These are phyloP conservation scores for Barbarea vulgaris DNA, from an alignment of 345 rosid species.

Conservation along the genomic window DNA sequence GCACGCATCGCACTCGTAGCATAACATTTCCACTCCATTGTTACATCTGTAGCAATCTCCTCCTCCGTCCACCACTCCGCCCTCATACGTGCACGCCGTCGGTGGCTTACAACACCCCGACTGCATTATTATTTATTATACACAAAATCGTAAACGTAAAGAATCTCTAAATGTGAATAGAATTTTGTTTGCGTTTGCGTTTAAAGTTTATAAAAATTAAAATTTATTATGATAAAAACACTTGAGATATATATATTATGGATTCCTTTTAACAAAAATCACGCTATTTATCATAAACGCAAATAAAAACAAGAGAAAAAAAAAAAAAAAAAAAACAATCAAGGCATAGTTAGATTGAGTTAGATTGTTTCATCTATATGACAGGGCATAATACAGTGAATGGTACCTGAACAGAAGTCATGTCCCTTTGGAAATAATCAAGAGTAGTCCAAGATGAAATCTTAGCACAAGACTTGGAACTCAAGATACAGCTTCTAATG, in stretches of 20 bases:
- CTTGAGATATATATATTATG: not conserved
- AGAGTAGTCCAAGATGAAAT: slow-evolving; percentile 80
- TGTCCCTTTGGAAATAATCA: slow-evolving; percentile 63
- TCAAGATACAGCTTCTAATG: slow-evolving; percentile 70
- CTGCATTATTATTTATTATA: slow-evolving; percentile 41
- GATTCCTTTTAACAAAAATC: not conserved
- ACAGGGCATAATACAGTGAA: not conserved
- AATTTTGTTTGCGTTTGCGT: too few species aligned
- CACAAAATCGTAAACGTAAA: not conserved
- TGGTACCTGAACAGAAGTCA: slow-evolving; percentile 81
- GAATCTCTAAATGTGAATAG: not conserved
- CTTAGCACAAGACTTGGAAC: slow-evolving; percentile 68
- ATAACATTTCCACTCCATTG: slow-evolving; percentile 56
- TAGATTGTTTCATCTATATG: too few species aligned
- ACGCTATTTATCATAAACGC: too few species aligned
- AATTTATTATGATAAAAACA: not conserved
- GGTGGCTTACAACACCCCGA: slow-evolving; percentile 99
- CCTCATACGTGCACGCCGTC: slow-evolving; percentile 70
- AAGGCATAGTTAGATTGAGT: too few species aligned
- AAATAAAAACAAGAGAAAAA: too few species aligned
- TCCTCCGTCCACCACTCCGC: slow-evolving; percentile 53
- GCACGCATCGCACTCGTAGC: slow-evolving; percentile 95
- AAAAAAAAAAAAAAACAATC: too few species aligned
- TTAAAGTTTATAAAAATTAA: too few species aligned
- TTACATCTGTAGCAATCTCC: slow-evolving; percentile 85